Evolutionary conservation across 495 filamentous ascomycete genomes (phyloP), one percentile per base, ranked within the genome.

Genomic region (Podospora comata): DNA sequence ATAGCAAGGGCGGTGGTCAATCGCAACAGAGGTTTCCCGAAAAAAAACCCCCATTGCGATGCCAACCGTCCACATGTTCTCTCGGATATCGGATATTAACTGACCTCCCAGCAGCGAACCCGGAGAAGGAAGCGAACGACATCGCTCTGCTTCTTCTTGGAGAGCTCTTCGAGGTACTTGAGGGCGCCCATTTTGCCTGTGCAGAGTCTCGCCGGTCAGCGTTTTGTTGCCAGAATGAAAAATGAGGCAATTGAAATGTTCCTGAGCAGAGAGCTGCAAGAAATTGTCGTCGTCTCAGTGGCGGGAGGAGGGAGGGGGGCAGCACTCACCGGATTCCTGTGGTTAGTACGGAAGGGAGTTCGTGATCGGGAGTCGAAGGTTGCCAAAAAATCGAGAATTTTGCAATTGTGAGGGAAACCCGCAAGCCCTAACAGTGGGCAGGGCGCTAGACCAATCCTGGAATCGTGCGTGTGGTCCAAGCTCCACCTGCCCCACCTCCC

Each of bases 111-210:
- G 92, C 96, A 98, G 85, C 95, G 93, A 79, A 99, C 96, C 81
- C 95, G 94, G 80, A 96, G 92, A 84, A 99, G 89, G 89, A 99
- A 99, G 86, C 93, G 94, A 84, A 97, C 90, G 73, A 98, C 91
- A 84, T 99, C 95, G 79, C 92, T 96, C 88, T 99, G 95, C 92
- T 99, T 99, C 91, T 97, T 97, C 92, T 98, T 98, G 80, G 96
- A 92, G 81, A 99, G 90, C 88, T 99, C 95, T 87, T 98, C 95
- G 84, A 98, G 91, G 86, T 97, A 97, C 85, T 97, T 97, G 82
- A 95, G 90, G 84, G 92, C 92, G 86, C 92, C 92, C 92, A 95
- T 94, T 84, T 81, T 84, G 79, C 75, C 81, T 83, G 68, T 78
- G 54, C 28, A 27, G 55, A 64, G 62, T 64, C 19, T 54, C 44